These are phyloP conservation scores for Neckera pumila DNA, from an alignment of 225 moss, liverwort and hornwort genomes.

Conservation along the genomic window DNA sequence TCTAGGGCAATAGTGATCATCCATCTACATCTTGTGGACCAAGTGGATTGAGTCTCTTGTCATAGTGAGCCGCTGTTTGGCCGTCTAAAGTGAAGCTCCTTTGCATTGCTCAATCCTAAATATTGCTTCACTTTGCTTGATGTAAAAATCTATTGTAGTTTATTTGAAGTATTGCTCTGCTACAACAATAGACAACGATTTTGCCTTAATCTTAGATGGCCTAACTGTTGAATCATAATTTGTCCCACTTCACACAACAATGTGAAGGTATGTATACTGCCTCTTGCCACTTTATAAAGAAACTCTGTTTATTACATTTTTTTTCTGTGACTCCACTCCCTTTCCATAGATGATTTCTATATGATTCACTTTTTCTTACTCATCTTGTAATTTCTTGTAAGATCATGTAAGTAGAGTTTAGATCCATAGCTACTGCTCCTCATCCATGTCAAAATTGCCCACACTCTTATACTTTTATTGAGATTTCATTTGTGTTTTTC, in stretches of 20 bases:
- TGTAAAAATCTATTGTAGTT: no score
- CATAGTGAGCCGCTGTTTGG: rapidly evolving
- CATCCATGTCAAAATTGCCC: rapidly evolving
- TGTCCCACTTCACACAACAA: neutral
- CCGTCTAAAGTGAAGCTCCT: neutral
- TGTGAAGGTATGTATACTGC: no score
- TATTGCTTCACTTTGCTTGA: no score
- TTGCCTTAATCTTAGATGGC: neutral
- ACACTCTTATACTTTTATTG: rapidly evolving
- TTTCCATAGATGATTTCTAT: neutral
- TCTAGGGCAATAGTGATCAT: neutral
- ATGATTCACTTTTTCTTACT: neutral
- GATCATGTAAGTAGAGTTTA: neutral
- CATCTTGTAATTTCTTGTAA: neutral
- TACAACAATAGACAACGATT: neutral
- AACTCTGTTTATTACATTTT: rapidly evolving
- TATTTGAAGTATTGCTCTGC: no score
- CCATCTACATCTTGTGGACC: no score
- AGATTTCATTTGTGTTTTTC: neutral
- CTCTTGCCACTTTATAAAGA: neutral
- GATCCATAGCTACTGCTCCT: rapidly evolving
- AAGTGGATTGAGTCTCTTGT: neutral
- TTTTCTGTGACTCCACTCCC: neutral
- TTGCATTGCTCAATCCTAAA: no score
- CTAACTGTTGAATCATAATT: neutral